Evolutionary conservation across 2,329 filamentous ascomycete species (phyloP).

Genomic region (Thielaviopsis punctulata): DNA sequence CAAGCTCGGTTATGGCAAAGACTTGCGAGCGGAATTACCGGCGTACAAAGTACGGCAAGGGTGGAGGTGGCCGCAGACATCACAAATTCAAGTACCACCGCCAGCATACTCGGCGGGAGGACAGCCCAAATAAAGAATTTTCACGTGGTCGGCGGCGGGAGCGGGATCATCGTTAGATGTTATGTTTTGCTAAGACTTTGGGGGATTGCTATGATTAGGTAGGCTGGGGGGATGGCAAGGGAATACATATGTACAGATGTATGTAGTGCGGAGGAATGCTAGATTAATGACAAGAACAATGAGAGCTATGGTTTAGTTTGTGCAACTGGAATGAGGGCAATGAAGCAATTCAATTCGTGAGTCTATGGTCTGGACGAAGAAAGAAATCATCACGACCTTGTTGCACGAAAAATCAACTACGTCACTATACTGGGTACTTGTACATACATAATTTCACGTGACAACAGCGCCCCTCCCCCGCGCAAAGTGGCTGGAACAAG

Average conservation of each 20-base stretch:
- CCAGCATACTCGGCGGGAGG: not conserved
- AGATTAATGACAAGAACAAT: no score
- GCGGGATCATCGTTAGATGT: not conserved
- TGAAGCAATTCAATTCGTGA: no score
- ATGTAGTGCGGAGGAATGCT: no score
- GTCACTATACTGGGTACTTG: not conserved
- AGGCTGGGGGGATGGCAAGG: no score
- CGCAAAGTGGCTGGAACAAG: conserved; percentile 5
- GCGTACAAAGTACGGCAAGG: not conserved
- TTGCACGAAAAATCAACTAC: no score
- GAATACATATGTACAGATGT: no score
- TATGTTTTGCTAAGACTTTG: no score
- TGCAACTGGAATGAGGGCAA: no score
- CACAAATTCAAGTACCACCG: not conserved
- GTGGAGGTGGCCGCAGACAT: not conserved
- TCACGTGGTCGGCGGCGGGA: not conserved
- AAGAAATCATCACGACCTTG: no score
- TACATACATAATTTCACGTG: conserved; percentile 2
- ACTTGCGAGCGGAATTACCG: not conserved
- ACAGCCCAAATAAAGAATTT: not conserved
- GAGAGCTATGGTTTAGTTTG: no score
- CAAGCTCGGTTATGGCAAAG: not conserved
- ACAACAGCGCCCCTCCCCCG: conserved; percentile 10
- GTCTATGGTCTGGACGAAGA: no score
- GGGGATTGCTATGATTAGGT: no score